Percentiles rank a stretch among this genome's conserved stretches.
phyloP scores from a whole-genome alignment of 345 rosid species.

The Excoecaria agallocha region DNA sequence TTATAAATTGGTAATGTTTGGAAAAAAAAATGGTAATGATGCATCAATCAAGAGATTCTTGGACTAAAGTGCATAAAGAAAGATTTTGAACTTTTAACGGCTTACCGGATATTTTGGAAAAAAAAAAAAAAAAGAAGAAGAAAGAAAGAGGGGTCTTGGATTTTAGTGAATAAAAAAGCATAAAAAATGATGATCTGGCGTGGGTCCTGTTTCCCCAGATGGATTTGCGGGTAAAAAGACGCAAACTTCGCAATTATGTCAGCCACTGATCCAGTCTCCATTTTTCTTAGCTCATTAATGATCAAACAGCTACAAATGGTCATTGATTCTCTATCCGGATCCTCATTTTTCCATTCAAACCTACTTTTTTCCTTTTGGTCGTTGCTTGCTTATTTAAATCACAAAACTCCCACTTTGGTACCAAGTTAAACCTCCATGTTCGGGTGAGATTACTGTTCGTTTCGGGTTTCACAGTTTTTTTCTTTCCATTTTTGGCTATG shows the following conservation, averaged over 20 bases:
- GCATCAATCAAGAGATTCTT: too few relatives aligned
- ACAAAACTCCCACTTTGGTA: background rate
- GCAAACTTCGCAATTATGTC: background rate
- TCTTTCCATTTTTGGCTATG: too few relatives aligned
- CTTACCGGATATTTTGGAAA: too few relatives aligned
- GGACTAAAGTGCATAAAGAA: too few relatives aligned
- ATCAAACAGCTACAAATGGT: background rate
- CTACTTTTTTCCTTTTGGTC: background rate
- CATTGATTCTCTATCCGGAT: background rate
- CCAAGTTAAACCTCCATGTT: background rate
- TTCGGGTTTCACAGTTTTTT: background rate
- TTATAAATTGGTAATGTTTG: too few relatives aligned
- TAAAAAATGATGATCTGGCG: too few relatives aligned
- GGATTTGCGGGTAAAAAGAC: background rate
- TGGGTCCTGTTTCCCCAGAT: too few relatives aligned
- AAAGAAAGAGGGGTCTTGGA: too few relatives aligned
- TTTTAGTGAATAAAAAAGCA: too few relatives aligned
- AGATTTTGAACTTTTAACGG: too few relatives aligned
- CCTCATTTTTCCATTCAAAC: background rate
- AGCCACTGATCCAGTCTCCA: background rate
- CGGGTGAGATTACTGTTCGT: background rate
- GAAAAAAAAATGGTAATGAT: too few relatives aligned
- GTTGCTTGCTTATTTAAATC: background rate
- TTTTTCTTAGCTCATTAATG: background rate
- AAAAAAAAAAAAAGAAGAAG: too few relatives aligned